phyloP scores from a whole-genome alignment of 805 yeast genomes.

The Candida yuanshanica region DNA sequence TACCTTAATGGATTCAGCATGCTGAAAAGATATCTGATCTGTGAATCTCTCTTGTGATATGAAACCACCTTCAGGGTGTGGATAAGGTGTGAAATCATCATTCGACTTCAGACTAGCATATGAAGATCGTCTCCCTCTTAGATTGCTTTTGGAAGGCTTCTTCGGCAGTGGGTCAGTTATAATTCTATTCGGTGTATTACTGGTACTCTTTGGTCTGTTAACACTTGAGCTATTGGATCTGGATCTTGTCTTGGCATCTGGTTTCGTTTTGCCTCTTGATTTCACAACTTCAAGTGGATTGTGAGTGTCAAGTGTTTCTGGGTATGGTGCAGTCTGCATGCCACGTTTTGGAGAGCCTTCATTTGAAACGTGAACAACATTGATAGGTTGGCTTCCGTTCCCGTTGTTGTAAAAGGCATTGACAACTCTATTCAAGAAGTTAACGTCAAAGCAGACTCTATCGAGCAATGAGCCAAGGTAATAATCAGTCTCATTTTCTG shows the following conservation, averaged over 20 bases:
- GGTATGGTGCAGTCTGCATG: background rate
- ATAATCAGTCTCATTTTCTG: constrained; percentile 3
- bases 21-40: background rate
- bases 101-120: background rate
- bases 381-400: background rate
- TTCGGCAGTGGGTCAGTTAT: background rate
- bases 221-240: background rate
- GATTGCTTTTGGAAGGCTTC: background rate
- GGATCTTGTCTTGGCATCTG: background rate
- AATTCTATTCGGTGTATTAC: background rate
- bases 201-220: background rate
- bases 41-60: background rate
- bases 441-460: constrained; percentile 5
- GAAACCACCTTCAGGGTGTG: background rate
- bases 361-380: background rate
- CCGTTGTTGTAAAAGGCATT: background rate
- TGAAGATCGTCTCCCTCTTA: background rate
- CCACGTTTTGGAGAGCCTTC: background rate
- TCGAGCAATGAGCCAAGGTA: constrained; percentile 1
- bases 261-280: background rate
- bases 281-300: background rate
- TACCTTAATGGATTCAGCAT: background rate
- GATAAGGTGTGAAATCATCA: background rate
- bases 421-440: background rate
- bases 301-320: background rate